Evolutionary conservation across 1,284 basidiomycete genomes (phyloP), one percentile per base, ranked within the genome.

Genomic region (Vanrija humicola): DNA sequence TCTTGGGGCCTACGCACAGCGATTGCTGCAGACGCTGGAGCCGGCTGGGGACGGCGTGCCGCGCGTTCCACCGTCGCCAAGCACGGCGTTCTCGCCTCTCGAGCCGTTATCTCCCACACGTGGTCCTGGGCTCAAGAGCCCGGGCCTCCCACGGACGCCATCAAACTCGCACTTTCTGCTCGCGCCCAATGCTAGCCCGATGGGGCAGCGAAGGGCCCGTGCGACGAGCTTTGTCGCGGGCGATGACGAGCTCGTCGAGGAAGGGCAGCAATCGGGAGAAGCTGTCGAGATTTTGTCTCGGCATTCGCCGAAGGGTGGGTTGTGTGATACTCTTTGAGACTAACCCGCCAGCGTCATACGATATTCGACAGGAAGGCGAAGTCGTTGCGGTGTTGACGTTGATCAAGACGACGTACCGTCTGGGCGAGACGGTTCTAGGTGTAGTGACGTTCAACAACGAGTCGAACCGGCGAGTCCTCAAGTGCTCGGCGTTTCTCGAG

Each of bases 201-300:
- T n/a, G 25, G 40, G 39, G 14, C 40, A 43, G 14, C 50, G 57
- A 34, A 46, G 61, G 12, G 39, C 56, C 10, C 62, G 62, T 18
- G 51, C 64, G 29, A 64, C 62, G 0, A 68, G 62, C 26, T 61
- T 70, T 29, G 49, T 71, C 1, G 55, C 63, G 10, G 68, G 69
- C 3, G 71, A 73, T 42, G 69, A 72, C 43, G 70, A 73, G 55
- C 54, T 77, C 52, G 73, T 76, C 69, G 70, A 84, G 58, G 82
- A 81, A 4, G 12, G 23, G 14, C 59, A 54, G 47, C 43, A 48
- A 9, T 96, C 92, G 73, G 82, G 90, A 53, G 87, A 93, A 65
- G 90, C 90, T 0, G 90, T 97, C 1, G 92, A 96, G 77, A 85
- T 95, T 45, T 78, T 95, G 43, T 92, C 90, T 15, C 79, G 92